Base-by-base conservation (phyloP, 2,329 filamentous ascomycete species). In the Plectosphaerella plurivora region DNA sequence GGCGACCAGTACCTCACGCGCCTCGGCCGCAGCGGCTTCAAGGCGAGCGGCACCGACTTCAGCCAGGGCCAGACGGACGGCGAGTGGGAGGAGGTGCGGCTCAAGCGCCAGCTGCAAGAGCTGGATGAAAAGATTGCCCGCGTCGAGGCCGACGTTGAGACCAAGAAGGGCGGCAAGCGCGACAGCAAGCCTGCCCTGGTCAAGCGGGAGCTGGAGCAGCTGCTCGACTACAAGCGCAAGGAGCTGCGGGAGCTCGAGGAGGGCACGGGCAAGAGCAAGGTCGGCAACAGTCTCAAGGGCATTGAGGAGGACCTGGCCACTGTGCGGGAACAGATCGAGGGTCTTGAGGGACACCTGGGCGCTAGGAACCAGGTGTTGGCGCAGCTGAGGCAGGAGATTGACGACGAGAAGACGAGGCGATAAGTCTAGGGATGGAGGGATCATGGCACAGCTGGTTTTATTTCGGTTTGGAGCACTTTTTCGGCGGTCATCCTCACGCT, bases 51-150 rank as follows among this genome's bases (percentile, higher is more conserved):
- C 24, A 99, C 94, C 2, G 92, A 99, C 73, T 97, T 97, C 68
- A 79, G 82, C 37, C 88, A 89, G 57, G 39, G 25, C 36, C 89
- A 91, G 67, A 89, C 88, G 55, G 93, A 95, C 63, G 48, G 37
- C 39, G 94, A 99, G 67, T 97, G 94, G 91, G 94, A 99, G 71
- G 94, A 97, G 71, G 94, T 97, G 45, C 83, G 92, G 51, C 78
- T 99, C 59, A 93, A 95, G 78, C 92, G 94, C 67, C 91, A 97
- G 71, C 82, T 99, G 33, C 81, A 84, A 22, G 93, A 97, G 61
- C 76, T 99, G 25, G 92, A 99, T 63, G 81, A 87, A 52, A 96
- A 95, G 76, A 87, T 97, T 56, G 84, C 86, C 36, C 86, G 88
- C 53, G 87, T 96, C 2, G 91, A 95, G 71, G 80, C 84, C 53